Evolutionary conservation across 2,329 filamentous ascomycete genomes (phyloP), one percentile per base, ranked within the genome.

Genomic region (Penicillium sp.): DNA sequence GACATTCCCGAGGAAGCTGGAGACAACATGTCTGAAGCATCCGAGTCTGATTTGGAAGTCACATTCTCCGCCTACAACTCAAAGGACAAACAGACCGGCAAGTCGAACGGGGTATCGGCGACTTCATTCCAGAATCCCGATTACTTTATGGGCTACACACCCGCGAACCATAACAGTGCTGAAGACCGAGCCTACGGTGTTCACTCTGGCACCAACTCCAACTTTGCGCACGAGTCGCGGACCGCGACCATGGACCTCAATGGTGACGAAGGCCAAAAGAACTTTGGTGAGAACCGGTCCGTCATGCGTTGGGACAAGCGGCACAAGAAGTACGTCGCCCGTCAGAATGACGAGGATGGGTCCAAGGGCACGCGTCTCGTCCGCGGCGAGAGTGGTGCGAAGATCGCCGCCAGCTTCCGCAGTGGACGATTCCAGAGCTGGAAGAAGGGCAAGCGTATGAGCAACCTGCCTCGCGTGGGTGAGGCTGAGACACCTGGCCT

Each of bases 291-390:
- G 69, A 87, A 92, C 2, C 85, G 88, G 49, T 89, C 88, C 66
- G 82, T 86, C 49, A 89, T 96, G 88, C 89, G 95, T 66, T 99
- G 95, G 95, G 95, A 99, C 81, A 94, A 96, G 81, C 96, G 96
- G 77, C 86, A 88, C 71, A 96, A 91, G 79, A 98, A 97, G 79
- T 99, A 98, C 79, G 94, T 99, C 38, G 83, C 91, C 12, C 87
- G 91, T 38, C 88, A 88, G 68, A 98, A 99, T 82, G 95, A 99
- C 78, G 91, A 96, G 68, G 96, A 99, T 78, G 95, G 95, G 41
- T 96, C 86, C 34, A 88, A 87, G 69, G 85, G 85, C 38, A 89
- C 88, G 72, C 84, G 85, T 50, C 88, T 97, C 80, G 89, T 97
- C 58, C 85, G 86, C 63, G 93, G 95, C 69, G 95, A 99, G 79